Evolutionary conservation across 2,329 filamentous ascomycete genomes (phyloP).

Genomic region (Parascedosporium putredinis): DNA sequence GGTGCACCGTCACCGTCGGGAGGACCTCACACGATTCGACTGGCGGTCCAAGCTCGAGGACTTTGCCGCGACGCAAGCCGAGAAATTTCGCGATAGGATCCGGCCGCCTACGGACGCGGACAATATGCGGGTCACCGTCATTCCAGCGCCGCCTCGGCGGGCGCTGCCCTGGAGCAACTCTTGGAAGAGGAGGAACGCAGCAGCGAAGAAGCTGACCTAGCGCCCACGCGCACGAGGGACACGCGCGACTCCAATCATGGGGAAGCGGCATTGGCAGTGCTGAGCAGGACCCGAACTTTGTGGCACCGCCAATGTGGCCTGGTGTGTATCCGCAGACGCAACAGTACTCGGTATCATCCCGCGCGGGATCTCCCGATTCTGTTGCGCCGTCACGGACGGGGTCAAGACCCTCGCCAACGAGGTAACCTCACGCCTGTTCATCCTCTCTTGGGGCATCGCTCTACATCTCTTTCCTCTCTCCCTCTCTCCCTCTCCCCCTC

Average conservation of each 20-base stretch:
- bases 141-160: slow-evolving; percentile 50
- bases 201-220: slow-evolving; percentile 1
- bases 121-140: slow-evolving; percentile 47
- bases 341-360: not conserved
- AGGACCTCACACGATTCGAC: slow-evolving; percentile 37
- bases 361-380: not conserved
- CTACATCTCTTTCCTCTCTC: not conserved
- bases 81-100: slow-evolving; percentile 46
- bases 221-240: not conserved
- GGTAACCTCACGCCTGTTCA: not conserved
- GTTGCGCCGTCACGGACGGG: not conserved
- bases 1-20: slow-evolving; percentile 14
- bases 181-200: slow-evolving; percentile 39
- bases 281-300: slow-evolving; percentile 1
- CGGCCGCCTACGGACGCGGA: slow-evolving; percentile 43
- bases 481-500: too few species aligned
- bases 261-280: too few species aligned
- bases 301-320: slow-evolving; percentile 30
- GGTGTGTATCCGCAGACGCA: slow-evolving; percentile 19
- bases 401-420: not conserved
- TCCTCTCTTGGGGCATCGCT: not conserved
- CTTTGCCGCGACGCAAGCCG: slow-evolving; percentile 50
- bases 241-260: not conserved
- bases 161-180: slow-evolving; percentile 44
- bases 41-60: slow-evolving; percentile 46